Evolutionary conservation across 305 asterid species (phyloP), one percentile per base, ranked within the genome.

Genomic region (Solanum hybrid): DNA sequence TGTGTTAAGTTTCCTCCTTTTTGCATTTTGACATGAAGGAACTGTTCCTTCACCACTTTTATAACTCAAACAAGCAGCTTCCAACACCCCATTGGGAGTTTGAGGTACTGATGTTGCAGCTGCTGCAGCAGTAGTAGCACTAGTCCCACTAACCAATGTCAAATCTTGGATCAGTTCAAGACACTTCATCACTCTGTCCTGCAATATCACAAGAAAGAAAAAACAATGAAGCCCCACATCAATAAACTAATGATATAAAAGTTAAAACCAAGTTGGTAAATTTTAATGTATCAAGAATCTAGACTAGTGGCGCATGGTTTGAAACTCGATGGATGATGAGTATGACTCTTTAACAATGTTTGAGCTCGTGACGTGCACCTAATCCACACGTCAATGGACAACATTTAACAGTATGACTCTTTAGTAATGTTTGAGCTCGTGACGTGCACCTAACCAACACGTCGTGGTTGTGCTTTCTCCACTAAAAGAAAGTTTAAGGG

Each of bases 141-240:
- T 73, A 71, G 79, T 29, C 90, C 89, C 92, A 89, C 92, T 78
- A 77, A 45, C 88, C 88, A 94, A 86, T 90, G 92, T 90, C 94
- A 94, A 89, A 91, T 92, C 93, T 90, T 93, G 91, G 76, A 95
- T 91, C 90, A 94, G 56, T 64, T 91, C 94, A 14, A 95, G 22
- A 90, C 99, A 96, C 88, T 92, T 94, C 92, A 91, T 19, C 89
- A 95, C 97, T 60, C 90, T 93, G 4, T 90, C 96, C 98, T 96
- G 96, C 93, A 94, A 56, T 17, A 78, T 66, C 35, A 38, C 51
- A 64, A 69, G 29, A 85, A 13, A 8, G 19, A 1, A 4, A 78
- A 77, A 37, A 84, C 7, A 15, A 14, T 26, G 36, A 77, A 89
- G 78, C 89, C 88, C 89, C 86, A 76, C 86, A 37, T 7, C 29